Percentiles rank a stretch among this genome's conserved stretches.
phyloP scores from a whole-genome alignment of 768 basidiomycete genomes.

The Termitomyces sp. region DNA sequence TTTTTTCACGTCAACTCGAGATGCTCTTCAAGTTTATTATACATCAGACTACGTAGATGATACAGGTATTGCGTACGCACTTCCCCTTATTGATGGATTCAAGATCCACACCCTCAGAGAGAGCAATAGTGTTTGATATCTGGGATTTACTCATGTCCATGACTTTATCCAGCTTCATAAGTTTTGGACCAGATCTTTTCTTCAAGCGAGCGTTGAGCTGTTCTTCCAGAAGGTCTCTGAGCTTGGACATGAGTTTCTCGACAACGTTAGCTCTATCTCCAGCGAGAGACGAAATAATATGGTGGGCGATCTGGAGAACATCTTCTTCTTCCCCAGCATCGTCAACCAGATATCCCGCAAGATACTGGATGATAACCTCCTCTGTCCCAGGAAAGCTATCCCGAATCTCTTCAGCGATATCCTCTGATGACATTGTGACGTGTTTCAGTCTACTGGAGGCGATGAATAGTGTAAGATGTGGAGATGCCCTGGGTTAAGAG shows the following conservation, averaged over 20 bases:
- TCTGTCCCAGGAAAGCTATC: constrained; percentile 69
- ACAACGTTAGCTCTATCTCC: constrained; percentile 54
- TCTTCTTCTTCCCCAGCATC: constrained; percentile 88
- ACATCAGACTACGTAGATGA: constrained; percentile 12
- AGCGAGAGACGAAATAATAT: constrained; percentile 74
- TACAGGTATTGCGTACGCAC: constrained; percentile 34
- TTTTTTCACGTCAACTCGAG: constrained; percentile 91
- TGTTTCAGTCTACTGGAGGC: not conserved
- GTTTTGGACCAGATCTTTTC: constrained; percentile 56
- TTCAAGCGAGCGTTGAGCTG: constrained; percentile 54
- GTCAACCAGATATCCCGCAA: constrained; percentile 84
- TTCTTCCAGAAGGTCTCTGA: constrained; percentile 60
- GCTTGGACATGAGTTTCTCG: constrained; percentile 60
- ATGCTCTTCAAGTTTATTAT: constrained; percentile 49
- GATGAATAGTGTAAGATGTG: not conserved
- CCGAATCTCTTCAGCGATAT: constrained; percentile 79
- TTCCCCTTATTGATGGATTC: constrained; percentile 95
- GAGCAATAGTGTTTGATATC: constrained; percentile 74
- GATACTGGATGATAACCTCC: constrained; percentile 81
- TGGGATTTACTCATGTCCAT: constrained; percentile 84
- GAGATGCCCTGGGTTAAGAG: not conserved
- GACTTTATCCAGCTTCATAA: constrained; percentile 78
- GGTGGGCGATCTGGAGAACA: constrained; percentile 68
- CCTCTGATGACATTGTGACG: constrained; percentile 55
- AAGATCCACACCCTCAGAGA: constrained; percentile 81